These are phyloP conservation scores for Ocimum tenuiflorum DNA, from an alignment of 257 asterid genomes.

Conservation along the genomic window DNA sequence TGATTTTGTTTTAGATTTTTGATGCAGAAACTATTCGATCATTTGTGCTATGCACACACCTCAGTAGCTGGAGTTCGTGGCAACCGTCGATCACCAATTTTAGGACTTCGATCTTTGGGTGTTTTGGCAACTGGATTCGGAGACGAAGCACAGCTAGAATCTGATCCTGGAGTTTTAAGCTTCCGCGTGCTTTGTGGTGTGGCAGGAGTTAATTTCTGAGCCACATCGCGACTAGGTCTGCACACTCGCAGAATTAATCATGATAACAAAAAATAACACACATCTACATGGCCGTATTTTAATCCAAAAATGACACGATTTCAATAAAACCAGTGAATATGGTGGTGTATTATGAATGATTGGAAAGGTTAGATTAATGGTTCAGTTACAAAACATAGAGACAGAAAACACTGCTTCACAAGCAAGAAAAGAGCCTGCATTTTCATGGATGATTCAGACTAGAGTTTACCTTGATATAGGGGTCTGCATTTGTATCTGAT, in stretches of 20 bases:
- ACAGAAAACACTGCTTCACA: too few species aligned
- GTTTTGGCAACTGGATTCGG: constrained; percentile 43
- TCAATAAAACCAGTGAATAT: neutral
- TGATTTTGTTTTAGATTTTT: neutral
- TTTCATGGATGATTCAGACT: neutral
- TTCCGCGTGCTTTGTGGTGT: constrained; percentile 42
- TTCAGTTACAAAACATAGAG: too few species aligned
- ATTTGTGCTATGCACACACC: constrained; percentile 29
- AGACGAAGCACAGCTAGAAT: constrained; percentile 38
- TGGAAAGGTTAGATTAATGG: too few species aligned
- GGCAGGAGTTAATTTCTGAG: constrained; percentile 34
- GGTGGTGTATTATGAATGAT: neutral
- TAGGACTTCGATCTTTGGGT: constrained; percentile 53
- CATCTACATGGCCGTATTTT: neutral
- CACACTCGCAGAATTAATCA: neutral
- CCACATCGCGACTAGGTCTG: constrained; percentile 41
- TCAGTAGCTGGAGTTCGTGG: constrained; percentile 51
- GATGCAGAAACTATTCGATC: neutral
- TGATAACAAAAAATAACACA: neutral
- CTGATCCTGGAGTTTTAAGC: constrained; percentile 41
- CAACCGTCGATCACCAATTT: constrained; percentile 49
- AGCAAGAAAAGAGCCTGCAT: too few species aligned
- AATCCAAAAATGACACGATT: neutral
- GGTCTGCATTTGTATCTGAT: constrained; percentile 55
- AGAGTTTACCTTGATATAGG: constrained; percentile 62